A percentile compares a stretch with the other conserved stretches of the same genome.
Evolutionary conservation across 2,329 filamentous ascomycete genomes (phyloP).

Genomic region (Boeremia exigua): DNA sequence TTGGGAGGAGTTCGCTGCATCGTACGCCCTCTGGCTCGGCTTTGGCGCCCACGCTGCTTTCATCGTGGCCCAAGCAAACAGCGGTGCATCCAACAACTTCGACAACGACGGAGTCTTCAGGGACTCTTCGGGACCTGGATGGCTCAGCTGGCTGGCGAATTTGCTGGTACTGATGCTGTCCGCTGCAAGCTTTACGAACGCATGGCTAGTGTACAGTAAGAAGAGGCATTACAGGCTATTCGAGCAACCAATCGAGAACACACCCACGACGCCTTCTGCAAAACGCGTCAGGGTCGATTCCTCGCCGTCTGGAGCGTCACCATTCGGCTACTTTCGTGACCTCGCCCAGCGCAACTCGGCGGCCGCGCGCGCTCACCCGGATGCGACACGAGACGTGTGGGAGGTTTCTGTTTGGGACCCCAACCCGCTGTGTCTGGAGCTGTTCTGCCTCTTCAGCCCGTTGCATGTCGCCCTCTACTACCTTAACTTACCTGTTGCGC

Average conservation of each 20-base stretch:
- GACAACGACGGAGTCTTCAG: conserved; percentile 83
- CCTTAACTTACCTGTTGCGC: conserved; percentile 79
- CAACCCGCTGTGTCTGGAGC: conserved; percentile 76
- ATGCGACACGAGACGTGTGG: conserved; percentile 87
- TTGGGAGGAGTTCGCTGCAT: conserved; percentile 78
- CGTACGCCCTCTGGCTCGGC: conserved; percentile 77
- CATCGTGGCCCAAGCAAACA: conserved; percentile 82
- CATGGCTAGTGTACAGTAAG: conserved; percentile 79
- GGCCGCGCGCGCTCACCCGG: conserved; percentile 83
- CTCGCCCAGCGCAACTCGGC: conserved; percentile 70
- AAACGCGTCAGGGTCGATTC: conserved; percentile 88
- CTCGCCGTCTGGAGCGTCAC: conserved; percentile 77
- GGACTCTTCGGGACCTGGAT: conserved; percentile 59
- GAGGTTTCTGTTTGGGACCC: conserved; percentile 95
- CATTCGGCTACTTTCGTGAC: conserved; percentile 74
- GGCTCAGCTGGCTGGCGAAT: conserved; percentile 70
- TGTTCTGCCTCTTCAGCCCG: conserved; percentile 92
- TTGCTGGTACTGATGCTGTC: conserved; percentile 75
- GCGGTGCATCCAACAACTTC: conserved; percentile 54
- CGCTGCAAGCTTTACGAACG: conserved; percentile 73
- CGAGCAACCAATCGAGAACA: conserved; percentile 78
- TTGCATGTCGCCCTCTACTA: conserved; percentile 91
- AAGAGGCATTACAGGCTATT: conserved; percentile 91
- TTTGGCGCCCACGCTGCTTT: conserved; percentile 79
- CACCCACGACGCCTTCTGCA: conserved; percentile 81